Evolutionary conservation across 2,329 filamentous ascomycete genomes (phyloP).

Genomic region (Cercospora sp.): DNA sequence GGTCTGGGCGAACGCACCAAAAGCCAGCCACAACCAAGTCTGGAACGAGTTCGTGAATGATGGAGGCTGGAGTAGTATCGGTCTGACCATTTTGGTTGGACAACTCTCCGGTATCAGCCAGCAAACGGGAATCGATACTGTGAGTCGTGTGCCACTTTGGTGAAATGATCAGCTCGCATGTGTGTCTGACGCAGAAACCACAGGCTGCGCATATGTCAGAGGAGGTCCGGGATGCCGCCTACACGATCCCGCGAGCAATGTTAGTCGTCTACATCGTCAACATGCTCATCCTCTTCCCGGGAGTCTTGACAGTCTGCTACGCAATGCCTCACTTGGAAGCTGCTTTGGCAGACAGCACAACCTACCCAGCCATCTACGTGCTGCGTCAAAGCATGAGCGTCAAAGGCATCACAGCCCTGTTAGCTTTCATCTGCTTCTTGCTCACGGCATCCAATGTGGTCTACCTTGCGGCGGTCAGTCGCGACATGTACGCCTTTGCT

Average conservation of each 20-base stretch:
- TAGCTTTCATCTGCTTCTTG: slow-evolving; percentile 20
- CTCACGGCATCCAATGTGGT: slow-evolving; percentile 18
- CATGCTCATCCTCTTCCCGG: slow-evolving; percentile 46
- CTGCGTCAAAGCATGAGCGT: slow-evolving; percentile 28
- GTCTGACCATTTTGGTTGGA: slow-evolving; percentile 34
- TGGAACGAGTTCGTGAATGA: slow-evolving; percentile 39
- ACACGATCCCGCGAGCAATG: slow-evolving; percentile 32
- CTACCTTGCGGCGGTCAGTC: slow-evolving; percentile 25
- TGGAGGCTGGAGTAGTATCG: slow-evolving; percentile 41
- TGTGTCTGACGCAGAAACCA: not conserved
- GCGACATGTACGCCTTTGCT: slow-evolving; percentile 37
- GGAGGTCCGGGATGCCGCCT: slow-evolving; percentile 31
- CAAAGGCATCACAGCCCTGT: slow-evolving; percentile 21
- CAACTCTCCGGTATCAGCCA: slow-evolving; percentile 32
- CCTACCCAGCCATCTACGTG: slow-evolving; percentile 42
- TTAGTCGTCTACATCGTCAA: slow-evolving; percentile 45
- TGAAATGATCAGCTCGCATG: not conserved
- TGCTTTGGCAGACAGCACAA: slow-evolving; percentile 32
- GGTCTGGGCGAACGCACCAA: slow-evolving; percentile 32
- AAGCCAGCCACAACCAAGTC: slow-evolving; percentile 20
- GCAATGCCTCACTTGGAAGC: slow-evolving; percentile 18
- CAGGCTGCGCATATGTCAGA: slow-evolving; percentile 31
- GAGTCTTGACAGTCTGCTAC: slow-evolving; percentile 44
- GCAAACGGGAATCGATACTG: slow-evolving; percentile 26
- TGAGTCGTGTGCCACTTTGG: not conserved